phyloP scores from a whole-genome alignment of 352 stramenopile genomes.

The Blastocystis sp. region DNA sequence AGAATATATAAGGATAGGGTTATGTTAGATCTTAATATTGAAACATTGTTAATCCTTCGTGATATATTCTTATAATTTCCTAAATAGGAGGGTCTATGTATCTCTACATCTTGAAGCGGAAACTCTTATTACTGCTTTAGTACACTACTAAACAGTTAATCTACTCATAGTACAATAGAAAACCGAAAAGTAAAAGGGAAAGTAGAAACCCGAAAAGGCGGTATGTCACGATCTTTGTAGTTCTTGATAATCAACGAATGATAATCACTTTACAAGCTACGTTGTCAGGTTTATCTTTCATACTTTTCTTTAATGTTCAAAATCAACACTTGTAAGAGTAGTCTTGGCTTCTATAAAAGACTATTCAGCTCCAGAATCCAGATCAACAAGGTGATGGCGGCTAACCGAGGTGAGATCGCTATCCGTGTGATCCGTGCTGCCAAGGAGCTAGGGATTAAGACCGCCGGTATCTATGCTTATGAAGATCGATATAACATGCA shows the following conservation, averaged over 20 bases:
- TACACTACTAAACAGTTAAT: no score
- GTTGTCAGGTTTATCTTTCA: neutral
- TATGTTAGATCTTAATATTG: neutral
- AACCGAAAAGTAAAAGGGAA: no score
- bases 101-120: neutral
- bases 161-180: no score
- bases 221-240: no score
- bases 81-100: neutral
- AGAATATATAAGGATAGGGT: neutral
- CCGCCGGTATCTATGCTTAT: constrained; percentile 78
- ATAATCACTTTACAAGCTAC: neutral
- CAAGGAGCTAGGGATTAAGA: constrained; percentile 83
- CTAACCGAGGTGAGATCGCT: constrained; percentile 94
- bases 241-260: neutral
- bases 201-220: no score
- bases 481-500: constrained; percentile 82
- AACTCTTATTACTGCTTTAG: neutral
- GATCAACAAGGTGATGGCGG: constrained; percentile 89
- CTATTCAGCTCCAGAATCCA: constrained; percentile 62
- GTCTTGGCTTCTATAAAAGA: neutral
- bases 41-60: neutral
- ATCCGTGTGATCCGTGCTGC: constrained; percentile 86
- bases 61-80: neutral
- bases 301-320: no score
- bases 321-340: no score